Percentiles rank a stretch among this genome's conserved stretches.
phyloP scores from a whole-genome alignment of 1,284 basidiomycete species.

The Boletus mariae region DNA sequence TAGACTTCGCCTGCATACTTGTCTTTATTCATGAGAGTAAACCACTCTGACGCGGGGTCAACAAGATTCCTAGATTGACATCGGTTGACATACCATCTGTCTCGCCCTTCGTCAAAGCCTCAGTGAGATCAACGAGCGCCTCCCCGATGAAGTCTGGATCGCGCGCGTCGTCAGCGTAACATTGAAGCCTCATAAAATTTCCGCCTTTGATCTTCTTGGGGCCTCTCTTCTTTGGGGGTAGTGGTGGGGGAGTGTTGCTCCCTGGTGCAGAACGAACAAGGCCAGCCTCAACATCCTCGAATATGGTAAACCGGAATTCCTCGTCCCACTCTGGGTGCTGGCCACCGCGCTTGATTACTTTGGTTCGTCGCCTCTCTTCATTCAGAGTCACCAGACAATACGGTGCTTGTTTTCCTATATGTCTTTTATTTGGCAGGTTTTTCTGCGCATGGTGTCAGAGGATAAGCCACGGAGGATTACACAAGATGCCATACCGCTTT shows the following conservation, averaged over 20 bases:
- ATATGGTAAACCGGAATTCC: conserved; percentile 91
- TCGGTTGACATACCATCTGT: conserved; percentile 75
- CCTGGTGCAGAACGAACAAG: conserved; percentile 47
- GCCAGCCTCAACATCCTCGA: conserved; percentile 74
- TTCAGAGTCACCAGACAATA: conserved; percentile 83
- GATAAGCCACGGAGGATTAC: conserved; percentile 14
- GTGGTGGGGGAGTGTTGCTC: conserved; percentile 56
- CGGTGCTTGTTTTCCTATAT: conserved; percentile 97
- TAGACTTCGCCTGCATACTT: conserved; percentile 94
- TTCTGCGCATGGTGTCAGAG: conserved; percentile 49
- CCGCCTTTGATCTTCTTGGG: conserved; percentile 67
- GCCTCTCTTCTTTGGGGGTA: conserved; percentile 54
- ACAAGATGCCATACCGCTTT: conserved; percentile 75
- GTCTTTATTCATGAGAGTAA: conserved; percentile 82
- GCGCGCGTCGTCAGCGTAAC: conserved; percentile 92
- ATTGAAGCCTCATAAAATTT: conserved; percentile 76
- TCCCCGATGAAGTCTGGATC: conserved; percentile 98
- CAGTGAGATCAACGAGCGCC: conserved; percentile 80
- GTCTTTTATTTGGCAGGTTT: conserved; percentile 89
- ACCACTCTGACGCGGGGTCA: conserved; percentile 73
- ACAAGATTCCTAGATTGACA: conserved; percentile 1
- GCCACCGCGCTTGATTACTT: conserved; percentile 92
- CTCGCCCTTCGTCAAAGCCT: conserved; percentile 91
- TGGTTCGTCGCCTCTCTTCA: conserved; percentile 80
- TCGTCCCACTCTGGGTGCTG: conserved; percentile 99